Evolutionary conservation across 768 basidiomycete genomes (phyloP).

Genomic region (Kwoniella botswanensis): DNA sequence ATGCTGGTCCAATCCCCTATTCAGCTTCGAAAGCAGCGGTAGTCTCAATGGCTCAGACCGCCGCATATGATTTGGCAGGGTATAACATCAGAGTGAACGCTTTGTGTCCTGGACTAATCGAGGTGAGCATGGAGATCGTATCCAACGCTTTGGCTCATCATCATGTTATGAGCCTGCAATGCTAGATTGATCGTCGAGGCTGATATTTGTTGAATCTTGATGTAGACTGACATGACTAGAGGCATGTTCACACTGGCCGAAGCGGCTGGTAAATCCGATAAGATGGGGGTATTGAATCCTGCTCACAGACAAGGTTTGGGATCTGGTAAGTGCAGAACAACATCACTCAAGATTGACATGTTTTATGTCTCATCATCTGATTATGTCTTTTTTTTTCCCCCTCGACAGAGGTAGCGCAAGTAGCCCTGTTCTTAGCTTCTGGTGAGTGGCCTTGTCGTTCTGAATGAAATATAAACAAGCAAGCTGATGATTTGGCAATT

Average conservation of each 20-base stretch:
- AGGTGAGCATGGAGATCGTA: slow-evolving; percentile 56
- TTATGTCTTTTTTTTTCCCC: no score
- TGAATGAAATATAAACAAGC: no score
- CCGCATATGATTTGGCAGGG: slow-evolving; percentile 76
- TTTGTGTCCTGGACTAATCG: slow-evolving; percentile 91
- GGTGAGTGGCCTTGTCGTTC: slow-evolving; percentile 62
- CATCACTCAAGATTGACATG: no score
- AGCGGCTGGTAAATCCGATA: slow-evolving; percentile 70
- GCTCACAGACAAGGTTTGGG: slow-evolving; percentile 79
- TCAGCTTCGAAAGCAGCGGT: slow-evolving; percentile 94
- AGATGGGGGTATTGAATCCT: slow-evolving; percentile 84
- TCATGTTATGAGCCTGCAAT: no score
- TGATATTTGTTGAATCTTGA: neutral
- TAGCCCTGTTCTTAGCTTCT: slow-evolving; percentile 82
- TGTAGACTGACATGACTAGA: slow-evolving; percentile 80
- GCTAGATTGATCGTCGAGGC: no score
- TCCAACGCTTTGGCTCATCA: neutral
- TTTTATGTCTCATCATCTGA: no score
- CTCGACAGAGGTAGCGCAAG: slow-evolving; percentile 77
- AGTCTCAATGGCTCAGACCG: slow-evolving; percentile 83
- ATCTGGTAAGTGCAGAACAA: slow-evolving; percentile 64
- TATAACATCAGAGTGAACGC: slow-evolving; percentile 83
- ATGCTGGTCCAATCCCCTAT: slow-evolving; percentile 62
- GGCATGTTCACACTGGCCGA: slow-evolving; percentile 78
- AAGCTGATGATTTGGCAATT: no score